Base-by-base conservation (phyloP, 208 protist genomes). In the Crithidia sp. region DNA sequence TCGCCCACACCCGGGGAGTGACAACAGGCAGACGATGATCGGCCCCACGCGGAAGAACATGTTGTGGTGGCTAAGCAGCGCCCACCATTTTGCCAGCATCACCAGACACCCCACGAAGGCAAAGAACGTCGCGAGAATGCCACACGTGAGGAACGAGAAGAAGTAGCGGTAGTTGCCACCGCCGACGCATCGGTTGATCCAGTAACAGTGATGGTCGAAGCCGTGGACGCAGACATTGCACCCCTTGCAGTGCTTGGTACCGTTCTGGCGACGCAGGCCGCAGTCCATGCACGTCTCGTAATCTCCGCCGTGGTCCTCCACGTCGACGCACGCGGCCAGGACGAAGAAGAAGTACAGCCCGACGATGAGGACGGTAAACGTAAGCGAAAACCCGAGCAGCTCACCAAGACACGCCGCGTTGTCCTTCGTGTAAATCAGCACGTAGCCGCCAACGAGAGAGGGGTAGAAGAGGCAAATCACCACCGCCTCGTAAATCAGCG, bases 121-220 rank as follows among this genome's bases (percentile, higher is more conserved):
- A 9, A 68, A 16, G 9, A 79, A 14, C 56, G 80, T 79, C 44
- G 59, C 76, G 55, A 70, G 19, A 16, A 82, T 53, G 13, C 67
- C 72, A 45, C 74, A 79, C 13, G 68, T 56, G 43, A 92, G 62
- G 68, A 91, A 95, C 17, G 47, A 53, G 36, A 97, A 77, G 79
- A 96, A 96, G 43, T 77, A 52, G 13, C 62, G 36, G 68, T 96
- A 97, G 77, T 97, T 97, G 9, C 59, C 47, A 19, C 55, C 47
- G 8, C 94, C 94, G 53, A 98, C 79, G 76, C 94, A 97, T 60
- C 86, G 82, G 77, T 96, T 96, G 2, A 97, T 62, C 94, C 94
- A 97, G 76, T 87, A 86, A 69, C 94, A 97, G 74, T 97, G 94
- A 70, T 97, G 94, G 68, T 97, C 94, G 73, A 97, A 96, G 28